A percentile compares a stretch with the other conserved stretches of the same genome.
These are phyloP conservation scores for Nemania sp. DNA, from an alignment of 2,329 filamentous ascomycete genomes.

Conservation along the genomic window DNA sequence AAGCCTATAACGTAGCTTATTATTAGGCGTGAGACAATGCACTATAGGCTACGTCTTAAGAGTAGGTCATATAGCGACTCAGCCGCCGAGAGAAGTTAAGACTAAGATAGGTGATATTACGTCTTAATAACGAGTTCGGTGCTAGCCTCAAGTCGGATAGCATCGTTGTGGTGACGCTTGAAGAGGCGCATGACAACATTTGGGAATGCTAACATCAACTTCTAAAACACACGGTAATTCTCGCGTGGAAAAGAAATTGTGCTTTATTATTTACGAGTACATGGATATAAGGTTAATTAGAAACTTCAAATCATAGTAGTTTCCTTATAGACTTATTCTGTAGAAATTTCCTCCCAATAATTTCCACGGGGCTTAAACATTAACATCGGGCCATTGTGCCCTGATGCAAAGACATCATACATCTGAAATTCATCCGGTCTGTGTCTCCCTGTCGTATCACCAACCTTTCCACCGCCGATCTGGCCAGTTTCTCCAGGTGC, in stretches of 20 bases:
- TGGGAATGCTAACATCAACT: background rate
- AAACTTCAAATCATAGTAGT: background rate
- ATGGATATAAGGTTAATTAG: background rate
- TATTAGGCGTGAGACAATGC: no score
- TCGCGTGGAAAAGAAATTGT: background rate
- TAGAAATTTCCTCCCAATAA: conserved; percentile 16
- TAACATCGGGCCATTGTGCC: conserved; percentile 36
- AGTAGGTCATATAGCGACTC: no score
- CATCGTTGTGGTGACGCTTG: background rate
- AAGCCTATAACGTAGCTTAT: no score
- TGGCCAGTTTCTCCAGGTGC: conserved; percentile 34
- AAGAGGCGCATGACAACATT: background rate
- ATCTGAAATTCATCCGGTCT: conserved; percentile 37
- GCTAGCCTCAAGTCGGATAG: no score
- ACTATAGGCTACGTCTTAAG: no score
- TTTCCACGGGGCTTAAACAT: conserved; percentile 33
- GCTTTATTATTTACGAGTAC: conserved; percentile 10
- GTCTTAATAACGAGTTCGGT: no score
- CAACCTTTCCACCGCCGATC: conserved; percentile 33
- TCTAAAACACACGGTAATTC: background rate
- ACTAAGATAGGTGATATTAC: no score
- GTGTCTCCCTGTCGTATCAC: conserved; percentile 30
- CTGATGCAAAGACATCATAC: conserved; percentile 38
- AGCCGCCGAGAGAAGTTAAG: no score
- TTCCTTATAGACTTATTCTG: background rate